Conservation (phyloP, 805 yeast genomes). For the Starmera amethionina region DNA sequence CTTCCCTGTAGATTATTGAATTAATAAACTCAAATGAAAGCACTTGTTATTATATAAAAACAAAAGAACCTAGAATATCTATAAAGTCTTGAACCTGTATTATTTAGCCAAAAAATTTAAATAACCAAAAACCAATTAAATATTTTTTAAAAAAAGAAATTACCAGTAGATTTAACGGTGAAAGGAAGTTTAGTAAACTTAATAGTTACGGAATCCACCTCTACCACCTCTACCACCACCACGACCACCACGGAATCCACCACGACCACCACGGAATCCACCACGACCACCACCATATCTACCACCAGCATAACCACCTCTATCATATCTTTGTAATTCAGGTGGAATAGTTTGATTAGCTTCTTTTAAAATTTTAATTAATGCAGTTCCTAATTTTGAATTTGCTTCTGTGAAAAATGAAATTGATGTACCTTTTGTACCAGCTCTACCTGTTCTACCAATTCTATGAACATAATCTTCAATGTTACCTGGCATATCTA, state of each 20-base stretch:
- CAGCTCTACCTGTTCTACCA: slow-evolving; percentile 97
- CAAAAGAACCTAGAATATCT: too few species aligned
- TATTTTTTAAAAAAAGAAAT: too few species aligned
- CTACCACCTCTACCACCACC: slow-evolving; percentile 30
- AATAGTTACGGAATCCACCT: slow-evolving; percentile 6
- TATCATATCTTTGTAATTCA: slow-evolving; percentile 65
- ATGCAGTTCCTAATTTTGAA: slow-evolving; percentile 81
- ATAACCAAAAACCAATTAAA: too few species aligned
- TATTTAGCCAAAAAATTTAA: too few species aligned
- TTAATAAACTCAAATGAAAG: too few species aligned
- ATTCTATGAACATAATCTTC: slow-evolving; percentile 98
- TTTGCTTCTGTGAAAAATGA: slow-evolving; percentile 88
- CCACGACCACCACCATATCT: slow-evolving; percentile 49
- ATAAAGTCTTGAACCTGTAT: too few species aligned
- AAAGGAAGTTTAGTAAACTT: too few species aligned
- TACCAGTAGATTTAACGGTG: too few species aligned
- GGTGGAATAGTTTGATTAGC: slow-evolving; percentile 89
- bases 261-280: slow-evolving; percentile 41
- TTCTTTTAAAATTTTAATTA: slow-evolving; percentile 84
- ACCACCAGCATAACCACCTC: slow-evolving; percentile 61
- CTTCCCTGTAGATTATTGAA: too few species aligned
- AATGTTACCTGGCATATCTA: slow-evolving; percentile 95
- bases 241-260: slow-evolving; percentile 33
- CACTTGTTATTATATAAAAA: too few species aligned
- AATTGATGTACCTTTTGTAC: slow-evolving; percentile 89